Evolutionary conservation across 495 filamentous ascomycete species (phyloP).

Genomic region (Penicillium macrosclerotiorum): DNA sequence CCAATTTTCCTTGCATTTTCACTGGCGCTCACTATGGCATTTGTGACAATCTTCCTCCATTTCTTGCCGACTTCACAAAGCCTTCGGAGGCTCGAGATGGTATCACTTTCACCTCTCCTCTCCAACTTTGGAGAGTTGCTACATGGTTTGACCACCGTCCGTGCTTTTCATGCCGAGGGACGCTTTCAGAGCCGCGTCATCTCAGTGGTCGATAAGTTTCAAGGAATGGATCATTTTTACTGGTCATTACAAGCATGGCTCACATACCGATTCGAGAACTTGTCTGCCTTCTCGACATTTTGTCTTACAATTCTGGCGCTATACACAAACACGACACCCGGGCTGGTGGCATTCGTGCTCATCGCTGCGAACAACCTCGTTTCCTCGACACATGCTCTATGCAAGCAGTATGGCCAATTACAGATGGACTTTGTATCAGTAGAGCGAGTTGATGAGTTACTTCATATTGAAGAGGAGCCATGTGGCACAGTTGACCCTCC

Average conservation of each 20-base stretch:
- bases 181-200: slow-evolving; percentile 77
- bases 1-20: slow-evolving; percentile 73
- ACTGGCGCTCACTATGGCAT: slow-evolving; percentile 56
- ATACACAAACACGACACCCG: slow-evolving; percentile 64
- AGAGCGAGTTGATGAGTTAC: slow-evolving; percentile 74
- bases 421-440: slow-evolving; percentile 91
- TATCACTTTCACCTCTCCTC: slow-evolving; percentile 76
- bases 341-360: slow-evolving; percentile 71
- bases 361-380: slow-evolving; percentile 52
- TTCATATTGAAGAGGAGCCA: slow-evolving; percentile 71
- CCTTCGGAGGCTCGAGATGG: slow-evolving; percentile 77
- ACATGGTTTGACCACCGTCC: slow-evolving; percentile 76
- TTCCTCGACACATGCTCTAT: slow-evolving; percentile 65
- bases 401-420: slow-evolving; percentile 72
- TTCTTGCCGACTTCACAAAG: slow-evolving; percentile 83
- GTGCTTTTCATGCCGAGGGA: slow-evolving; percentile 67
- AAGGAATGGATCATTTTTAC: slow-evolving; percentile 92
- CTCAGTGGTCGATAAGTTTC: slow-evolving; percentile 73
- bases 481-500: slow-evolving; percentile 64
- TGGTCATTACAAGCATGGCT: slow-evolving; percentile 84
- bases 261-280: slow-evolving; percentile 68
- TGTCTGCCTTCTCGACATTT: slow-evolving; percentile 71
- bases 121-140: slow-evolving; percentile 82
- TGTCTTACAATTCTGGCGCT: slow-evolving; percentile 67
- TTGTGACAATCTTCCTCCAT: slow-evolving; percentile 64